Percentiles rank a stretch among this genome's conserved stretches.
These are phyloP conservation scores for Picea engelmannii DNA, from an alignment of 83 land plant genomes.

Conservation along the genomic window DNA sequence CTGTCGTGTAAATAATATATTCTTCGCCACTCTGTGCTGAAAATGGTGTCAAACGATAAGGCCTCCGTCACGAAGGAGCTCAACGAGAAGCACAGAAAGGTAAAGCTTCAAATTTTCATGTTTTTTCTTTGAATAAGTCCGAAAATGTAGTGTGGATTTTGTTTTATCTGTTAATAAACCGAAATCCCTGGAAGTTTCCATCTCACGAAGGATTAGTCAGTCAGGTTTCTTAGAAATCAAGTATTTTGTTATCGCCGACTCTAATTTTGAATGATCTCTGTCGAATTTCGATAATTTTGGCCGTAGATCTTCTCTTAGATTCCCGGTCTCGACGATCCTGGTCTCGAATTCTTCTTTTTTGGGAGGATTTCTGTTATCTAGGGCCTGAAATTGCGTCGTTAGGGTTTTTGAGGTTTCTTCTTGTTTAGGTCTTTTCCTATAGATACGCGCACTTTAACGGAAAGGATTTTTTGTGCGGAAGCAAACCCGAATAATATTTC, in stretches of 20 bases:
- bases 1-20: no score
- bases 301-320: not conserved
- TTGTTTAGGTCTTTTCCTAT: no score
- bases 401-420: not conserved
- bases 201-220: not conserved
- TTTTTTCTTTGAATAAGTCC: not conserved
- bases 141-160: not conserved
- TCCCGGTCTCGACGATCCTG: not conserved
- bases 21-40: not conserved
- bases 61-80: constrained; percentile 94
- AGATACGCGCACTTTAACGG: no score
- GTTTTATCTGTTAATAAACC: not conserved
- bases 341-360: not conserved
- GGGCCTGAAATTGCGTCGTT: not conserved
- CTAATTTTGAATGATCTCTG: not conserved
- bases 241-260: not conserved
- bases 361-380: not conserved
- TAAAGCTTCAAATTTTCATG: no score
- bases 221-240: not conserved
- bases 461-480: no score
- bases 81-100: constrained; percentile 86
- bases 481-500: no score
- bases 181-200: not conserved
- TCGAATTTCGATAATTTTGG: not conserved
- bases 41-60: constrained; percentile 65